Evolutionary conservation across 768 basidiomycete genomes (phyloP), one percentile per base, ranked within the genome.

Genomic region (Russula emetica): DNA sequence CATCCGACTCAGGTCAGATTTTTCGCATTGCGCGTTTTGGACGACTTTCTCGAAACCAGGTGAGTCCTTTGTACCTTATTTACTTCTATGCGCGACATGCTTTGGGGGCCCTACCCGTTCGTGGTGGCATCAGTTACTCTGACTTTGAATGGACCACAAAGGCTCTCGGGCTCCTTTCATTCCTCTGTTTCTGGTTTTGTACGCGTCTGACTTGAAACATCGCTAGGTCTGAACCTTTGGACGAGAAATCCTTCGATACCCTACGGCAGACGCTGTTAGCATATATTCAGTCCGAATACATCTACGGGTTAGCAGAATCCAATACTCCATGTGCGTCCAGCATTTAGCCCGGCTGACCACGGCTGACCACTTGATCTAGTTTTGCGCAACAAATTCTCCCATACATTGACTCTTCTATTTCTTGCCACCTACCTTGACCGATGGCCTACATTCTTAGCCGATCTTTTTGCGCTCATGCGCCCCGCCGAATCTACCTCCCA

Each of bases 371-470:
- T 58, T 58, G 45, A 36, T 57, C 38, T 66, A 95, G 93, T 90
- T 76, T 77, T 98, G 60, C 87, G 95, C 72, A 98, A 98, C 80
- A 97, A 97, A 75, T 92, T 94, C 77, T 90, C 91, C 30, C 92
- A 94, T 78, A 92, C 92, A 42, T 79, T 94, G 63, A 90, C 92
- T 1, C 82, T 92, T 55, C 85, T 95, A 77, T 95, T 95, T 77
- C 82, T 95, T 57, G 86, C 86, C 78, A 86, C 89, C 14, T 97
- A 96, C 75, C 82, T 85, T 67, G 82, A 87, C 60, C 89, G 89
- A 76, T 92, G 92, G 87, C 88, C 93, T 62, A 76, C 85, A 34
- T 91, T 98, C 81, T 88, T 97, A 79, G 74, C 81, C 69, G 85
- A 90, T 74, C 76, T 91, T 52, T 86, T 92, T 74, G 76, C 84